Evolutionary conservation across 1,284 basidiomycete genomes (phyloP).

Genomic region (Heterobasidion occidentale): DNA sequence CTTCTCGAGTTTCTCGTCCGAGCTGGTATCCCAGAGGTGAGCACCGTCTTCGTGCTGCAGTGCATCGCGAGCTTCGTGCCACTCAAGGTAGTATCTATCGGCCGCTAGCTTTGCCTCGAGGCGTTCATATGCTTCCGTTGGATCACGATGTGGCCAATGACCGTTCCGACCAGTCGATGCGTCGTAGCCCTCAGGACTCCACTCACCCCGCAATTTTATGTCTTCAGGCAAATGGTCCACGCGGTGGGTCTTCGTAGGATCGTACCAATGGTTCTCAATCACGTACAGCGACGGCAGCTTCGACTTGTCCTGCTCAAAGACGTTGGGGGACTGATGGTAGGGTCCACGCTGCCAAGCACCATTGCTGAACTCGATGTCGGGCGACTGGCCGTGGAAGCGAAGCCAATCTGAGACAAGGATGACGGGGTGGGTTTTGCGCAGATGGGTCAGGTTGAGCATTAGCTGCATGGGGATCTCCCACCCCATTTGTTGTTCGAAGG

Average conservation of each 20-base stretch:
- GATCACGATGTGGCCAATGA: slow-evolving; percentile 3
- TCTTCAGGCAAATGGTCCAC: slow-evolving; percentile 26
- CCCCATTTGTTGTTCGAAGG: slow-evolving; percentile 32
- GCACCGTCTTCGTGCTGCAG: slow-evolving; percentile 1
- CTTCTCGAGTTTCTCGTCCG: slow-evolving; percentile 21
- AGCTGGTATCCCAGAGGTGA: slow-evolving; percentile 12
- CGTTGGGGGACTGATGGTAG: slow-evolving; percentile 16
- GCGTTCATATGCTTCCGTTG: slow-evolving; percentile 1
- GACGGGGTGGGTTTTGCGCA: slow-evolving; percentile 28
- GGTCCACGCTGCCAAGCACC: slow-evolving; percentile 27
- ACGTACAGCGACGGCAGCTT: slow-evolving; percentile 20
- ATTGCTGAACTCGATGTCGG: slow-evolving; percentile 23
- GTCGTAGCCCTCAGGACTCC: slow-evolving; percentile 11
- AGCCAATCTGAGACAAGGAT: slow-evolving; percentile 34
- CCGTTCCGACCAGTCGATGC: slow-evolving; percentile 15
- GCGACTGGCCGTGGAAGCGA: slow-evolving; percentile 27
- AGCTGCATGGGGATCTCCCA: slow-evolving; percentile 28
- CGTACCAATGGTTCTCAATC: slow-evolving; percentile 32
- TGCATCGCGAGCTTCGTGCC: slow-evolving; percentile 1
- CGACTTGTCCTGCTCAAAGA: slow-evolving; percentile 11
- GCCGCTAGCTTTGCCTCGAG: slow-evolving; percentile 4
- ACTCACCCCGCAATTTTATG: slow-evolving; percentile 23
- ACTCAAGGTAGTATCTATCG: slow-evolving; percentile 1
- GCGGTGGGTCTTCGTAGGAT: slow-evolving; percentile 22
- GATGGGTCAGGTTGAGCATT: slow-evolving; percentile 40